phyloP scores from a whole-genome alignment of 768 basidiomycete genomes.

The Panellus pusillus region DNA sequence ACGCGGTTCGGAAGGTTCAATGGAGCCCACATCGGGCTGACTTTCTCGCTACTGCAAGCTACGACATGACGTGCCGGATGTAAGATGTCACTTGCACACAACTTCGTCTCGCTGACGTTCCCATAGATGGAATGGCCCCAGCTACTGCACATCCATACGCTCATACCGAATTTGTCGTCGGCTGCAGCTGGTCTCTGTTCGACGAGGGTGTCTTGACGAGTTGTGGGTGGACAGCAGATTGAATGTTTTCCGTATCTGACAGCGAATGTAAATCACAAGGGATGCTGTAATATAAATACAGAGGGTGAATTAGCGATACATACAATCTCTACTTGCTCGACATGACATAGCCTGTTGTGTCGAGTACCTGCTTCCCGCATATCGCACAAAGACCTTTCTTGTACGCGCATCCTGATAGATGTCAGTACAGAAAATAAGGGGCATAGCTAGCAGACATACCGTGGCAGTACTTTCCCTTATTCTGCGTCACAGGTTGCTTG shows the following conservation, averaged over 20 bases:
- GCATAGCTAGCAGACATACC: constrained; percentile 43
- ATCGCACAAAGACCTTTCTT: constrained; percentile 86
- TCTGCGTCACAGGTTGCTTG: constrained; percentile 81
- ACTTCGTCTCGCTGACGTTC: constrained; percentile 1
- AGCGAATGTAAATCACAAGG: constrained; percentile 19
- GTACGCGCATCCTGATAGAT: constrained; percentile 72
- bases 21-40: constrained; percentile 84
- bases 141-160: constrained; percentile 71
- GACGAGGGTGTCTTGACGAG: constrained; percentile 86
- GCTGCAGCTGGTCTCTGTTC: constrained; percentile 88
- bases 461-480: constrained; percentile 87
- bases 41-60: constrained; percentile 66
- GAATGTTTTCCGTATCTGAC: constrained; percentile 64
- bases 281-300: constrained; percentile 9
- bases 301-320: constrained; percentile 13
- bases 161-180: constrained; percentile 95
- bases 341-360: constrained; percentile 84
- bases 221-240: constrained; percentile 88
- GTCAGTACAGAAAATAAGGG: constrained; percentile 5
- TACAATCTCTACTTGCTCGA: constrained; percentile 61
- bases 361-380: constrained; percentile 84
- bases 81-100: constrained; percentile 39
- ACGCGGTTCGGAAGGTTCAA: constrained; percentile 84
- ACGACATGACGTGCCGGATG: constrained; percentile 96
- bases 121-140: constrained; percentile 69